A percentile compares a stretch with the other conserved stretches of the same genome.
Conservation (phyloP, 495 filamentous ascomycete species). For the Penicillium arizonense region DNA sequence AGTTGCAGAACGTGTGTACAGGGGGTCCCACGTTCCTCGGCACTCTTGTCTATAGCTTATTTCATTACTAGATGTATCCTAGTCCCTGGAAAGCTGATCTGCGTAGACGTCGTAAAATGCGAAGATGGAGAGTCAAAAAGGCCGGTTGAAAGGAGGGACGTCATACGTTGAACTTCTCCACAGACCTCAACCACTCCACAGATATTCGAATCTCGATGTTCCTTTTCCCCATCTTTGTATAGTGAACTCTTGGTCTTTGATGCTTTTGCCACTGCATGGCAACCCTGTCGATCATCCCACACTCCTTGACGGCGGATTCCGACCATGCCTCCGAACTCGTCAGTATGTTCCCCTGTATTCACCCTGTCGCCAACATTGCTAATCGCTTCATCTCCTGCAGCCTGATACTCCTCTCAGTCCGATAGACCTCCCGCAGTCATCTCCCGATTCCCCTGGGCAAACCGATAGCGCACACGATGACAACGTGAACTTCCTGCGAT, state of each 20-base stretch:
- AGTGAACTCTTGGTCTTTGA: neutral
- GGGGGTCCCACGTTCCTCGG: neutral
- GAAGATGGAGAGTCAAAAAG: no score
- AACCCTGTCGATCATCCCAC: conserved; percentile 9
- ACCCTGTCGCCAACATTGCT: neutral
- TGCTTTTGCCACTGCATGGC: conserved; percentile 2
- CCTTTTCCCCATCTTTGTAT: neutral
- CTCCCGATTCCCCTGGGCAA: conserved; percentile 46
- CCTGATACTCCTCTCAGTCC: conserved; percentile 37
- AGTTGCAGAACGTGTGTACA: neutral
- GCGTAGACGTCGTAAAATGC: no score
- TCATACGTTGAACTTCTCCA: conserved; percentile 6
- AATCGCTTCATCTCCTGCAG: conserved; percentile 1
- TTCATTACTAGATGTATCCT: no score
- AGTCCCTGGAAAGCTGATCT: no score
- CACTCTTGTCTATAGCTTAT: no score
- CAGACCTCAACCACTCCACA: neutral
- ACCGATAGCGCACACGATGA: conserved; percentile 56
- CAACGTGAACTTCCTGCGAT: conserved; percentile 59
- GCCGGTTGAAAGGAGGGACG: conserved; percentile 10
- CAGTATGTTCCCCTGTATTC: conserved; percentile 12
- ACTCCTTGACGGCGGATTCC: conserved; percentile 19
- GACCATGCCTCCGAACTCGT: conserved; percentile 28
- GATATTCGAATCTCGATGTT: neutral
- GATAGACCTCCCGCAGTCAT: conserved; percentile 32